A percentile compares a stretch with the other conserved stretches of the same genome.
Conservation (phyloP, 208 protist species). For the Cochliopodium minus region DNA sequence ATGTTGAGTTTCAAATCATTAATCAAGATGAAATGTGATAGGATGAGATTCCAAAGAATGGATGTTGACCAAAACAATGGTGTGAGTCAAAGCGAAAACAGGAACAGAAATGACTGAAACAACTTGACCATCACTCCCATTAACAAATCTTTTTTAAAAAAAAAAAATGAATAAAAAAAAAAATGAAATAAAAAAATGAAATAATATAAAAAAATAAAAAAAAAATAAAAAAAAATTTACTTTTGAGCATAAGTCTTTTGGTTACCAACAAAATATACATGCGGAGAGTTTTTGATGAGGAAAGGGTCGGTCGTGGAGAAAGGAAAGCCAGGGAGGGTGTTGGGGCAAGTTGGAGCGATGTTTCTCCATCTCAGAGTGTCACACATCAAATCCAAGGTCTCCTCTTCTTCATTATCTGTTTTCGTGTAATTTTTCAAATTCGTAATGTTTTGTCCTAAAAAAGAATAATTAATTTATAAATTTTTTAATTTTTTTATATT, state of each 20-base stretch:
- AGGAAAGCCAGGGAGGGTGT: constrained; percentile 56
- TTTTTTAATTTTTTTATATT: too few species aligned
- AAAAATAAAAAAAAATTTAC: too few species aligned
- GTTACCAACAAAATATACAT: constrained; percentile 62
- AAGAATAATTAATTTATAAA: too few species aligned
- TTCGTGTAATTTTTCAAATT: constrained; percentile 50
- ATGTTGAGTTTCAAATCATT: too few species aligned
- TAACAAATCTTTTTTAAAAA: not conserved
- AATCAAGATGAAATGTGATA: not conserved
- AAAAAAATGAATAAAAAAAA: too few species aligned
- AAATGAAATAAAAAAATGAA: too few species aligned
- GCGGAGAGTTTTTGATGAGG: constrained; percentile 42
- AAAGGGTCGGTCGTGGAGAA: constrained; percentile 60
- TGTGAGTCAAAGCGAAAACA: not conserved
- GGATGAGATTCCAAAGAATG: not conserved
- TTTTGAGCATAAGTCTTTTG: constrained; percentile 43
- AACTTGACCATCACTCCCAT: not conserved
- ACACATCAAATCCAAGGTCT: constrained; percentile 47
- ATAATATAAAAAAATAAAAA: too few species aligned
- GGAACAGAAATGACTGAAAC: not conserved
- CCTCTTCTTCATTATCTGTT: constrained; percentile 25
- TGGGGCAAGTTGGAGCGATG: constrained; percentile 61
- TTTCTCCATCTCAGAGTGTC: constrained; percentile 47
- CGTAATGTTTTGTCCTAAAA: constrained; percentile 60
- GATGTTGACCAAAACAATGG: not conserved